Percentiles rank a stretch among this genome's conserved stretches.
Evolutionary conservation across 805 yeast species (phyloP).

Genomic region (Schwanniomyces yamadae): DNA sequence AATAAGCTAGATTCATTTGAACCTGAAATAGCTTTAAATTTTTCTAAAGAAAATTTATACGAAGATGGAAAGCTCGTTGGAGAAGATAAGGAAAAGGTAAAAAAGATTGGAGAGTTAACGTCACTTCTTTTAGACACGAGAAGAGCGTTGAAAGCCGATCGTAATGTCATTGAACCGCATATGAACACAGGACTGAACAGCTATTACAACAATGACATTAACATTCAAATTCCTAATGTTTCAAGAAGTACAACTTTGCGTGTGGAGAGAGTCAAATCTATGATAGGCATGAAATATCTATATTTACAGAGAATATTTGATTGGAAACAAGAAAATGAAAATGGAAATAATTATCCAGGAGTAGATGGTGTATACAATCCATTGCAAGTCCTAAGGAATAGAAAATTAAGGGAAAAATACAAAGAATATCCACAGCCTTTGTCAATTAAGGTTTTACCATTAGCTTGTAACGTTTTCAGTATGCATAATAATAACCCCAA

Average conservation of each 20-base stretch:
- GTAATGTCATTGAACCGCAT: slow-evolving; percentile 36
- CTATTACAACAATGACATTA: slow-evolving; percentile 5
- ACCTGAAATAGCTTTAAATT: too few relatives aligned
- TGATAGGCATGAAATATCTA: slow-evolving; percentile 50
- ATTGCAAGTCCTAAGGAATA: slow-evolving; percentile 73
- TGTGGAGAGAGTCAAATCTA: slow-evolving; percentile 49
- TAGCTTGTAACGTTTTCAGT: slow-evolving; percentile 66
- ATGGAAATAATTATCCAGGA: slow-evolving; percentile 35
- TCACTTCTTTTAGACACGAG: slow-evolving; percentile 42
- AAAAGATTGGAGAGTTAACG: slow-evolving; percentile 28
- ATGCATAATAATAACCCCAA: slow-evolving; percentile 24
- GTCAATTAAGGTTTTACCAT: slow-evolving; percentile 49
- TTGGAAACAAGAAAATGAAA: slow-evolving; percentile 15
- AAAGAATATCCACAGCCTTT: slow-evolving; percentile 47
- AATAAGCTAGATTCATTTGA: too few relatives aligned
- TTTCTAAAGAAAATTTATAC: too few relatives aligned
- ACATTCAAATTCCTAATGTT: slow-evolving; percentile 12
- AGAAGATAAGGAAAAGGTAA: slow-evolving; percentile 10
- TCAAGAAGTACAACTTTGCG: slow-evolving; percentile 42
- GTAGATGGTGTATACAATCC: slow-evolving; percentile 79
- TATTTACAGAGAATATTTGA: slow-evolving; percentile 44
- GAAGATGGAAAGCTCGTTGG: too few relatives aligned
- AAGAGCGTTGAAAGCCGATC: slow-evolving; percentile 40
- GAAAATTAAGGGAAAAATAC: slow-evolving; percentile 54
- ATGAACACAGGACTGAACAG: slow-evolving; percentile 5